Evolutionary conservation across 2,329 filamentous ascomycete species (phyloP).

Genomic region (Ascochyta pisi): DNA sequence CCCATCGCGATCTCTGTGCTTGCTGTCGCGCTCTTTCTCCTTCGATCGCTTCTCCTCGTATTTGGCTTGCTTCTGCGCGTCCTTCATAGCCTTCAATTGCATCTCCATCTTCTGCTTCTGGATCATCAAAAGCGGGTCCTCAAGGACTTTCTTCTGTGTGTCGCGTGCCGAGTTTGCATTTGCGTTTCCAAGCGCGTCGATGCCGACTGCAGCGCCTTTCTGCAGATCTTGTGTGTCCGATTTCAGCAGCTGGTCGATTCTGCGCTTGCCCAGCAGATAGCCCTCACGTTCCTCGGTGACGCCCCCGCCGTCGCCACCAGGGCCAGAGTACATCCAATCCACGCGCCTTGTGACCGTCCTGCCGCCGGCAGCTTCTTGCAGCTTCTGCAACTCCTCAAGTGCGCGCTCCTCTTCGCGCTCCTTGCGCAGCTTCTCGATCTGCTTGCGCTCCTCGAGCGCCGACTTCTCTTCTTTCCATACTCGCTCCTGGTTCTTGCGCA

Average conservation of each 20-base stretch:
- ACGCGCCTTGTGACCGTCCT: slow-evolving; percentile 81
- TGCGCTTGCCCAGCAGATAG: slow-evolving; percentile 88
- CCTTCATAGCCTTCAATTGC: slow-evolving; percentile 69
- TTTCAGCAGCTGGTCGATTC: slow-evolving; percentile 86
- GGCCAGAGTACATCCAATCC: slow-evolving; percentile 98
- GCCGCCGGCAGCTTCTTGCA: slow-evolving; percentile 89
- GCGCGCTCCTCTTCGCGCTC: slow-evolving; percentile 93
- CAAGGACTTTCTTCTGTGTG: slow-evolving; percentile 82
- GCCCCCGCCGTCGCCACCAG: slow-evolving; percentile 72
- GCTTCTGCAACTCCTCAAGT: slow-evolving; percentile 86
- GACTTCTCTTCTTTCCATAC: slow-evolving; percentile 93
- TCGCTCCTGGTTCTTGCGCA: slow-evolving; percentile 87
- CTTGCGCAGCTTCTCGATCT: slow-evolving; percentile 87
- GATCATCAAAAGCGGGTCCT: slow-evolving; percentile 91
- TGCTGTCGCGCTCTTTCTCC: slow-evolving; percentile 55
- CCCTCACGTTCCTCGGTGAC: slow-evolving; percentile 86
- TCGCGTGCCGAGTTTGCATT: slow-evolving; percentile 77
- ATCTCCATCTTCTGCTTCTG: slow-evolving; percentile 77
- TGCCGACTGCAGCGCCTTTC: slow-evolving; percentile 61
- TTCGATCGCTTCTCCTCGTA: slow-evolving; percentile 44
- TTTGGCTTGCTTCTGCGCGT: slow-evolving; percentile 53
- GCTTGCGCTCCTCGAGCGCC: slow-evolving; percentile 92
- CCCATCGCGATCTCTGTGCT: slow-evolving; percentile 49
- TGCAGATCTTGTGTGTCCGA: slow-evolving; percentile 73
- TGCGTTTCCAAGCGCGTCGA: slow-evolving; percentile 62